Base-by-base conservation (phyloP, 192 early-diverging fungal species). In the Spinellus fusiger region DNA sequence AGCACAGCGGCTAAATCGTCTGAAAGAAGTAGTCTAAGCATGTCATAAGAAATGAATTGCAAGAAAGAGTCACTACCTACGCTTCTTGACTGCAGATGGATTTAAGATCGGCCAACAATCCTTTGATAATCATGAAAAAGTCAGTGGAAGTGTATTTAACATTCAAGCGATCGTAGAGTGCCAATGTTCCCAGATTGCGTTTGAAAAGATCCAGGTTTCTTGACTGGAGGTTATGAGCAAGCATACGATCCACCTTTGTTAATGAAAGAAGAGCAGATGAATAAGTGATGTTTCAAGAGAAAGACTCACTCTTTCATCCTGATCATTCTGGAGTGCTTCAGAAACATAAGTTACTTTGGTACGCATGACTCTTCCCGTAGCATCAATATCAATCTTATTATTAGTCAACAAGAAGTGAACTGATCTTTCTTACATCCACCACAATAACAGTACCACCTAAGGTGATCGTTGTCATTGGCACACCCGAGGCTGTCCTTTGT, bases 371-470 rank as follows among this genome's bases (percentile, higher is more conserved):
- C 38, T 27, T 20, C 69, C 69, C 22, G 22, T 54, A 23, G 55
- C 59, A 28, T 71, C 62, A 16, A 71, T 61, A 35, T 71, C 69
- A 44, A 71, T 65, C 69, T 71, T 46, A 23, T 31, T 29, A 33
- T 56, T 12, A 26, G 13, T 12, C 16, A 50, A 23, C 18, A 54
- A 16, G n/a, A 13, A 22, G 31, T 20, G 13, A 27, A 37, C 35
- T 20, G 0, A 12, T 13, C 28, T 1, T 22, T 31, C 58, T 51
- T 65, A 71, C 69, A 57, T 71, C 69, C 28, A 71, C 54, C 2
- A 71, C 69, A 61, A 71, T 71, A 10, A 64, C 64, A 22, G 57
- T 71, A 9, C 69, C 69, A 46, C 63, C 69, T 9, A 65, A 18
- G 22, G 69, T 71, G 23, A 71, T 61, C 5, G 69, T 71, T 20